Base-by-base conservation (phyloP, 495 filamentous ascomycete genomes). In the Sporormia fimetaria region DNA sequence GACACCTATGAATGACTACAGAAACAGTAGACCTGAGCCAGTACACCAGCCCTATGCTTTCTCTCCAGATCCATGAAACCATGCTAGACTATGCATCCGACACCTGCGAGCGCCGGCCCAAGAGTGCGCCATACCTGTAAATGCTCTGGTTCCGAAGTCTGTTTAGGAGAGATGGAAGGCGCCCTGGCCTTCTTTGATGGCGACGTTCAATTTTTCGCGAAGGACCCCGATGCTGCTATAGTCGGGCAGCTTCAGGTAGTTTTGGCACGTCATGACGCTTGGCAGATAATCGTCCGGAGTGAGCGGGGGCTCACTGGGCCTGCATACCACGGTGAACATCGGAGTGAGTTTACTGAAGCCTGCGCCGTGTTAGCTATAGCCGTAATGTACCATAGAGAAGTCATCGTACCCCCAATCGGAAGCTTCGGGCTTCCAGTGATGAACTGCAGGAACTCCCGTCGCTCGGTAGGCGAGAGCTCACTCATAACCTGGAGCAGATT, bases 251-350 rank as follows among this genome's bases (percentile, higher is more conserved):
- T 99, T 99, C 49, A 99, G 80, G 59, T 99, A 99, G 59, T 99
- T 99, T 58, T 94, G 90, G 60, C 92, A 96, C 30, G 92, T 99
- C 92, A 99, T 99, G 57, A 96, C 92, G 55, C 87, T 95, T 17
- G 92, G 87, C 23, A 99, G 70, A 51, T 95, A 96, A 62, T 96
- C 92, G 57, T 99, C 92, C 3, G 90, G 92, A 6, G 80, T 82
- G 60, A 86, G 92, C 2, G 90, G 90, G 6, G 85, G 77, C 54
- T 99, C 92, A 65, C 84, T 93, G 5, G 90, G 88, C 60, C 93
- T 94, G 67, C 92, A 96, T 12, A 99, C 92, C 27, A 99, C 92
- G 6, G 92, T 99, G 58, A 99, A 94, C 71, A 96, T 92, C 5
- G 92, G 92, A 3, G 83, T 96, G 24, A 99, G 73, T 62, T 75